phyloP scores from a whole-genome alignment of 2,329 filamentous ascomycete species.

The Xylariaceae sp. region DNA sequence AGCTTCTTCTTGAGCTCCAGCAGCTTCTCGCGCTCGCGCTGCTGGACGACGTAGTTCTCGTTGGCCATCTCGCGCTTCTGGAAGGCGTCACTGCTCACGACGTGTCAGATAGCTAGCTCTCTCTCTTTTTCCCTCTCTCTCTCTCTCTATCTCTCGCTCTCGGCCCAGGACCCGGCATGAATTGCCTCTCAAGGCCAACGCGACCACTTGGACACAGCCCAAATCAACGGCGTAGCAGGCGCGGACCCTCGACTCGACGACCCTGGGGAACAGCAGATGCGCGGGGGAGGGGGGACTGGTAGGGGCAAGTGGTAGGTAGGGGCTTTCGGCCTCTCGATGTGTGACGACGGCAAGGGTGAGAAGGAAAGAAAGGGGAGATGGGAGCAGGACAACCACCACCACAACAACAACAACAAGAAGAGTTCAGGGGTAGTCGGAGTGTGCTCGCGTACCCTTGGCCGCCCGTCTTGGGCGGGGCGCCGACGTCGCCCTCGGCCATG shows the following conservation, averaged over 20 bases:
- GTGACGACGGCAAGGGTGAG: neutral
- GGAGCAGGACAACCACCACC: too few relatives aligned
- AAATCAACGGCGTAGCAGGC: too few relatives aligned
- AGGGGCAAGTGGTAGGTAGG: too few relatives aligned
- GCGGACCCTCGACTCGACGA: too few relatives aligned
- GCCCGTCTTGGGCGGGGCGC: slow-evolving; percentile 47
- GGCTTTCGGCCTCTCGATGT: too few relatives aligned
- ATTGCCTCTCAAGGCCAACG: neutral
- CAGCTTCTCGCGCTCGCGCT: slow-evolving; percentile 90
- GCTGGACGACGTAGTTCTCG: slow-evolving; percentile 77
- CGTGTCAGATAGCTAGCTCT: neutral
- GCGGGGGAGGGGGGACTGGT: too few relatives aligned
- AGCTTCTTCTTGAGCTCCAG: slow-evolving; percentile 66
- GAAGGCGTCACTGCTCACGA: slow-evolving; percentile 68
- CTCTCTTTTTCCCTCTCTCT: neutral
- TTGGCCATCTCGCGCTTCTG: slow-evolving; percentile 81
- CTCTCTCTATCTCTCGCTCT: slow-evolving; percentile 10
- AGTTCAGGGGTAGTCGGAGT: slow-evolving; percentile 1
- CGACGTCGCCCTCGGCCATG: slow-evolving; percentile 66
- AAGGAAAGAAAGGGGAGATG: neutral
- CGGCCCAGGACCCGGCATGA: neutral
- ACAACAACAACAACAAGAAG: neutral
- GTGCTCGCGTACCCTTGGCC: slow-evolving; percentile 49
- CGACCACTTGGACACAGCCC: slow-evolving; percentile 1
- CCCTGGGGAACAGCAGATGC: neutral